phyloP scores from a whole-genome alignment of 331 rosid species.

The Quercus phellos region DNA sequence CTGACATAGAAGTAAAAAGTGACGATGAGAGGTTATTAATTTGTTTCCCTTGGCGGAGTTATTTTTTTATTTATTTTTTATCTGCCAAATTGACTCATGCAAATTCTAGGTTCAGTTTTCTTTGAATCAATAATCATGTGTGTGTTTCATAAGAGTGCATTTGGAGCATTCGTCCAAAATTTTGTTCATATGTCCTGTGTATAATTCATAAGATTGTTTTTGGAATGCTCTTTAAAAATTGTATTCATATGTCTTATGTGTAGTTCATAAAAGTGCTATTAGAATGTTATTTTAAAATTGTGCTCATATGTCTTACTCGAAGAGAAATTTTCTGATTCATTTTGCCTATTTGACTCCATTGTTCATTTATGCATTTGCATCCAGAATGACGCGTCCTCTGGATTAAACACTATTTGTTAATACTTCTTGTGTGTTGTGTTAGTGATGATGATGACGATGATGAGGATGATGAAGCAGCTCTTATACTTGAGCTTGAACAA shows the following conservation, averaged over 20 bases:
- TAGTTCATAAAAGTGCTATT: too few species aligned
- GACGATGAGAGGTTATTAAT: slow-evolving; percentile 90
- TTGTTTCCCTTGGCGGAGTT: slow-evolving; percentile 16
- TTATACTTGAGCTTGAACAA: slow-evolving; percentile 91
- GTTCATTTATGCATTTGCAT: not conserved
- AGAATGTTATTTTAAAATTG: not conserved
- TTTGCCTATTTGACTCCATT: not conserved
- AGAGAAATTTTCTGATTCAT: not conserved
- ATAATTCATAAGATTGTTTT: not conserved
- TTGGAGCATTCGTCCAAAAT: not conserved
- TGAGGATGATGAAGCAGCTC: slow-evolving; percentile 84
- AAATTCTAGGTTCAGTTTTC: not conserved
- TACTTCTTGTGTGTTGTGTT: slow-evolving; percentile 24
- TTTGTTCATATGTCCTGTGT: not conserved
- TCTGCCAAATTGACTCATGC: not conserved
- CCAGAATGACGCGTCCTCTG: not conserved
- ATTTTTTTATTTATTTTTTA: too few species aligned
- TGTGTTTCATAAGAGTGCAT: too few species aligned
- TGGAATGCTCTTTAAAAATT: not conserved
- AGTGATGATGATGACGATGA: slow-evolving; percentile 53
- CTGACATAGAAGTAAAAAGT: slow-evolving; percentile 83
- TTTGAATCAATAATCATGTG: not conserved
- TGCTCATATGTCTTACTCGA: not conserved
- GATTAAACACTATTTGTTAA: not conserved
- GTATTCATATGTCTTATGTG: not conserved